Evolutionary conservation across 169 alveolate genomes (phyloP).

Genomic region (Plasmodium cynomolgi): DNA sequence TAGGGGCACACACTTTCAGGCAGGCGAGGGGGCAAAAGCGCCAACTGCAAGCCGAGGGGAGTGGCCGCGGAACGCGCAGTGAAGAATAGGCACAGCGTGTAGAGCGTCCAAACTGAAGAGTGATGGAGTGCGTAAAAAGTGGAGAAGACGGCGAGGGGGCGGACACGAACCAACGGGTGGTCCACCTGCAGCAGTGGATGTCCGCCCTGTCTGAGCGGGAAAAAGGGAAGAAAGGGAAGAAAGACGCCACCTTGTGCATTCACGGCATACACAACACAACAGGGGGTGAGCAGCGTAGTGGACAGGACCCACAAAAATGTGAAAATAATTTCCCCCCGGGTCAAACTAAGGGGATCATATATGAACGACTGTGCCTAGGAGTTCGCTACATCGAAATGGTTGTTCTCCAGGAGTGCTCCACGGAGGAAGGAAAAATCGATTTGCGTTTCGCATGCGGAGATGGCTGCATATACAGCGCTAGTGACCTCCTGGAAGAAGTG

Average conservation of each 20-base stretch:
- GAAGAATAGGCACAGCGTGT: not conserved
- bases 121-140: not conserved
- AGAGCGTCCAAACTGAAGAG: not conserved
- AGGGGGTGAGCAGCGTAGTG: not conserved
- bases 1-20: not conserved
- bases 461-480: not conserved
- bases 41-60: not conserved
- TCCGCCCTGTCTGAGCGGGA: not conserved
- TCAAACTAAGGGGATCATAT: not conserved
- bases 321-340: not conserved
- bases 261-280: not conserved
- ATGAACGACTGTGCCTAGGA: slow-evolving; percentile 35
- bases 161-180: not conserved
- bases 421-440: not conserved
- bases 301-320: not conserved
- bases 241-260: not conserved
- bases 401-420: not conserved
- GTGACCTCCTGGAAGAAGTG: slow-evolving; percentile 22
- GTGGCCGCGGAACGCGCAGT: not conserved
- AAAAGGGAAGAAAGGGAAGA: too few relatives aligned
- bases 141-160: not conserved
- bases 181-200: slow-evolving; percentile 12
- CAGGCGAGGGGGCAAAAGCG: too few relatives aligned
- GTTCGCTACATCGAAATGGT: slow-evolving; percentile 38
- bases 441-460: slow-evolving; percentile 18